Evolutionary conservation across 2,329 filamentous ascomycete species (phyloP).

Genomic region (Penicillium sp.): DNA sequence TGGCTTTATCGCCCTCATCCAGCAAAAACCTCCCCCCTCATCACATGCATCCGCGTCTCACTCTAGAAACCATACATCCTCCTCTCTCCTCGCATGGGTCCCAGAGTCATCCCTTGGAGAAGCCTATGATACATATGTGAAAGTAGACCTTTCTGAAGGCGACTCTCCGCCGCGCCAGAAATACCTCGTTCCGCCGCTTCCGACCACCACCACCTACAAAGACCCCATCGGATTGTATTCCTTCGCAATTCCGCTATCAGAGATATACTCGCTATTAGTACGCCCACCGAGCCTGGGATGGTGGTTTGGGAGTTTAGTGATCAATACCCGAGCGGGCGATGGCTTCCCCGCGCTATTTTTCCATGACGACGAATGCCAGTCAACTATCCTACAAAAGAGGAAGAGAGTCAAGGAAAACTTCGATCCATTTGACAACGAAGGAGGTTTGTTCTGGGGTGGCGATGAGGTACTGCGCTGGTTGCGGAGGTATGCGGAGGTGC

Average conservation of each 20-base stretch:
- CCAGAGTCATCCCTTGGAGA: constrained; percentile 86
- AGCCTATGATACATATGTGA: constrained; percentile 84
- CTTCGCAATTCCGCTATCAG: constrained; percentile 84
- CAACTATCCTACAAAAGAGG: constrained; percentile 91
- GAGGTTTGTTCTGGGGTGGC: constrained; percentile 89
- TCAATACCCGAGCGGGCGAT: constrained; percentile 87
- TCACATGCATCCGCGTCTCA: constrained; percentile 39
- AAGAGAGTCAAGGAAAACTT: constrained; percentile 78
- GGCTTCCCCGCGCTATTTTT: constrained; percentile 96
- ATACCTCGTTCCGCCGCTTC: constrained; percentile 87
- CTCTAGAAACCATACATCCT: constrained; percentile 54
- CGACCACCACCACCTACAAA: constrained; percentile 74
- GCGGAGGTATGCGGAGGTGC: constrained; percentile 75
- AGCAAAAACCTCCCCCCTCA: constrained; percentile 66
- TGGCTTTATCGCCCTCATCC: constrained; percentile 87
- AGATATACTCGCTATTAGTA: constrained; percentile 86
- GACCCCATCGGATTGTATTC: constrained; percentile 75
- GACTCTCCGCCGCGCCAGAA: constrained; percentile 79
- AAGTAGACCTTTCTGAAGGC: constrained; percentile 83
- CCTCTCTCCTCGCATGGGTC: constrained; percentile 86
- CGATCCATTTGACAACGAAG: constrained; percentile 81
- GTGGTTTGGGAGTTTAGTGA: constrained; percentile 96
- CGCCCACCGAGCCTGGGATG: constrained; percentile 90
- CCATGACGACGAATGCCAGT: constrained; percentile 94
- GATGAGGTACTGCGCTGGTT: constrained; percentile 94